These are phyloP conservation scores for Salvia hispanica DNA, from an alignment of 257 asterid genomes.

Conservation along the genomic window DNA sequence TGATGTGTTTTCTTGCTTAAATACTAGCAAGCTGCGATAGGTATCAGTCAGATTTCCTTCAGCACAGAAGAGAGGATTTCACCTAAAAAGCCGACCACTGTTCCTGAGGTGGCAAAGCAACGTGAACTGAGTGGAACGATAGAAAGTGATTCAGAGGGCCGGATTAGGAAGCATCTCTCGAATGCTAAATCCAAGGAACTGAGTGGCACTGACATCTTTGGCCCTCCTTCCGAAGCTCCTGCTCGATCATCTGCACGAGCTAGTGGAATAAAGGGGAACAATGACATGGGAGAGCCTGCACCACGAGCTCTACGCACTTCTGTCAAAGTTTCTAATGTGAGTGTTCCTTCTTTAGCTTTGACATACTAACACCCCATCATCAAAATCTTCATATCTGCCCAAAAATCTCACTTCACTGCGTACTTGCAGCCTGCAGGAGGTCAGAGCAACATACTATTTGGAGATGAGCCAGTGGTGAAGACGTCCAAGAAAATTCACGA, in stretches of 20 bases:
- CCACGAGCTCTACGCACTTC: slow-evolving; percentile 83
- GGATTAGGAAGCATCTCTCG: slow-evolving; percentile 61
- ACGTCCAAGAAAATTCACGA: slow-evolving; percentile 68
- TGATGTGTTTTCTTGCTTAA: not conserved
- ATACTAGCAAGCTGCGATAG: slow-evolving; percentile 79
- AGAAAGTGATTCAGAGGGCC: slow-evolving; percentile 63
- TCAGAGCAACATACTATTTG: slow-evolving; percentile 77
- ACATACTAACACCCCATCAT: not conserved
- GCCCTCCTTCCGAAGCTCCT: slow-evolving; percentile 76
- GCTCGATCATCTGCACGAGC: slow-evolving; percentile 59
- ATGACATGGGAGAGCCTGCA: slow-evolving; percentile 73
- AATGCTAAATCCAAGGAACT: slow-evolving; percentile 86
- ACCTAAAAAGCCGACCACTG: slow-evolving; percentile 76
- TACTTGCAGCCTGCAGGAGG: slow-evolving; percentile 88
- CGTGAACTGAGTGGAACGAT: slow-evolving; percentile 87
- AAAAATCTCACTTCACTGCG: not conserved
- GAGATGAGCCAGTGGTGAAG: slow-evolving; percentile 70
- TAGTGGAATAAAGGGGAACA: slow-evolving; percentile 59
- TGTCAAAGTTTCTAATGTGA: slow-evolving; percentile 88
- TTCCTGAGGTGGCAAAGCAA: slow-evolving; percentile 90
- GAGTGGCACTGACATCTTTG: slow-evolving; percentile 86
- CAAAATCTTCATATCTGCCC: not conserved
- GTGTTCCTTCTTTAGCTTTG: slow-evolving; percentile 14
- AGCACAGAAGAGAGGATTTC: slow-evolving; percentile 78
- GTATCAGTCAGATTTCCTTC: slow-evolving; percentile 93